Evolutionary conservation across 441 rosid genomes (phyloP).

Genomic region (Adansonia rubrostipa): DNA sequence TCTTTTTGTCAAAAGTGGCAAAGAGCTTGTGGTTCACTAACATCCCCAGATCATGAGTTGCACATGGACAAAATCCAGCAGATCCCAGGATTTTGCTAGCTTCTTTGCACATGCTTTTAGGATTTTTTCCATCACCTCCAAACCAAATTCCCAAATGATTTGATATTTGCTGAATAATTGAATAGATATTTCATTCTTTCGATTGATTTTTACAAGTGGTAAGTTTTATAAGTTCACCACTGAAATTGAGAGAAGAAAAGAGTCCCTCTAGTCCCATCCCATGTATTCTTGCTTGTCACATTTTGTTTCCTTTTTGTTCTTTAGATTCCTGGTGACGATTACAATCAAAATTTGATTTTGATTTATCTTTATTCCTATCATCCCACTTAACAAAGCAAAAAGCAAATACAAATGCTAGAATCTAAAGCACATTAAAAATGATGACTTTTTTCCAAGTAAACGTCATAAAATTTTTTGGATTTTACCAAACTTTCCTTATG

Average conservation of each 20-base stretch:
- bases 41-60: not conserved
- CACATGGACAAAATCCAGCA: not conserved
- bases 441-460: not conserved
- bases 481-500: not conserved
- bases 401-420: not conserved
- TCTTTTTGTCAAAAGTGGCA: not conserved
- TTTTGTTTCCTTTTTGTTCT: not conserved
- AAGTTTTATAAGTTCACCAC: not conserved
- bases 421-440: not conserved
- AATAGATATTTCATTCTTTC: not conserved
- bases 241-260: not conserved
- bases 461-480: not conserved
- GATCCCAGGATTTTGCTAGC: not conserved
- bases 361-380: too few relatives aligned
- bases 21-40: not conserved
- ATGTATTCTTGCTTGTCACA: not conserved
- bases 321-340: not conserved
- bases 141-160: not conserved
- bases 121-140: not conserved
- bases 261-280: not conserved
- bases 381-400: not conserved
- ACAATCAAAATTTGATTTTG: not conserved
- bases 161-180: not conserved
- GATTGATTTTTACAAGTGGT: not conserved
- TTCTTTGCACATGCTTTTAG: not conserved